Conservation (phyloP, 2,329 filamentous ascomycete genomes). For the Scytalidium sp. region DNA sequence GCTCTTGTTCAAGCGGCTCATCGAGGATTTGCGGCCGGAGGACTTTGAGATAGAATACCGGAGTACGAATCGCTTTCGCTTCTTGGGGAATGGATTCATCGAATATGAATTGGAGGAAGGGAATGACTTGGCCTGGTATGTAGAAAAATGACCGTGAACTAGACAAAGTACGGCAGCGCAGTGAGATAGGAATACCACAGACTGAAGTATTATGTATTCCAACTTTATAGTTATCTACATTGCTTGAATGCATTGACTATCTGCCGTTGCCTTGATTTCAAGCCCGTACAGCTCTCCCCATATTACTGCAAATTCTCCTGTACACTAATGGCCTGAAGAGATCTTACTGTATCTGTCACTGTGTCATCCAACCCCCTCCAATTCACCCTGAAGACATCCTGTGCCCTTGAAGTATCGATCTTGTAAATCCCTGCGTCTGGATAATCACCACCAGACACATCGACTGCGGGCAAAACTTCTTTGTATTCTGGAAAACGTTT, state of each 20-base stretch:
- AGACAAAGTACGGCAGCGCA: too few relatives aligned
- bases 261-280: too few relatives aligned
- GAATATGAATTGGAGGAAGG: constrained; percentile 22
- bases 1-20: constrained; percentile 32
- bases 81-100: constrained; percentile 46
- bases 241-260: too few relatives aligned
- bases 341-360: constrained; percentile 53
- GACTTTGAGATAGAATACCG: constrained; percentile 46
- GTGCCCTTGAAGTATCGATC: constrained; percentile 52
- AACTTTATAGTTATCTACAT: too few relatives aligned
- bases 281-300: constrained; percentile 1
- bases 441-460: constrained; percentile 28
- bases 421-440: constrained; percentile 42
- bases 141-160: too few relatives aligned
- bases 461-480: constrained; percentile 38
- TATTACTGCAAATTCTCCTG: constrained; percentile 9
- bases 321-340: constrained; percentile 15
- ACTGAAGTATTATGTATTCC: too few relatives aligned
- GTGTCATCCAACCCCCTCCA: constrained; percentile 53
- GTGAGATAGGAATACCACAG: too few relatives aligned
- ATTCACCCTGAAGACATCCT: constrained; percentile 53
- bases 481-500: constrained; percentile 50
- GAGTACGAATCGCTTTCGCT: constrained; percentile 40
- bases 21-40: constrained; percentile 39
- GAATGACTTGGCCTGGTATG: constrained; percentile 26